Conservation (phyloP, 2,329 filamentous ascomycete genomes). For the Epicoccum nigrum region DNA sequence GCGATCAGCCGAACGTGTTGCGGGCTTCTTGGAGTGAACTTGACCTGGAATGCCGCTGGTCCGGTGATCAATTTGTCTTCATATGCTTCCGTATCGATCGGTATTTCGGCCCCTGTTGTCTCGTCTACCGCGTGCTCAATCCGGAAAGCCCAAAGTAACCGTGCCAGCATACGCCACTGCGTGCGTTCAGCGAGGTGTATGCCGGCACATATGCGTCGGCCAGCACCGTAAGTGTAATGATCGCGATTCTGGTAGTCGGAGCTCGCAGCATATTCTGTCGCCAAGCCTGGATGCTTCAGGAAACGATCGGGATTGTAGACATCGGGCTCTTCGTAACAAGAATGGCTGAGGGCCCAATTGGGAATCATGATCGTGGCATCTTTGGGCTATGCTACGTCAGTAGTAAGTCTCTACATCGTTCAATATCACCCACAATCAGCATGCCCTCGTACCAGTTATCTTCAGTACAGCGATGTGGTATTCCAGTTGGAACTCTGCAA, state of each 20-base stretch:
- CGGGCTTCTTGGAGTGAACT: conserved; percentile 55
- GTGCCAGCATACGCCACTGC: conserved; percentile 48
- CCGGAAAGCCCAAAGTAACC: conserved; percentile 59
- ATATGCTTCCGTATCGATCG: conserved; percentile 38
- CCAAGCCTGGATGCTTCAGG: conserved; percentile 36
- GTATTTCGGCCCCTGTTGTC: conserved; percentile 50
- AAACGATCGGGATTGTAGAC: conserved; percentile 48
- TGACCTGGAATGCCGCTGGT: conserved; percentile 59
- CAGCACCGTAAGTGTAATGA: conserved; percentile 58
- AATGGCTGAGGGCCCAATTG: conserved; percentile 28
- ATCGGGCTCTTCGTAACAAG: conserved; percentile 30
- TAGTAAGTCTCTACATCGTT: too few relatives aligned
- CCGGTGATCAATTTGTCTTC: conserved; percentile 45
- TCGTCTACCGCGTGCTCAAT: conserved; percentile 42
- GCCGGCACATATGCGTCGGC: conserved; percentile 57
- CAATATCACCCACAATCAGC: conserved; percentile 22
- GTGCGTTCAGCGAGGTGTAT: conserved; percentile 61
- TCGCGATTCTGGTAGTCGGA: conserved; percentile 47
- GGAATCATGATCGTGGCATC: conserved; percentile 40
- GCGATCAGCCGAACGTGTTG: conserved; percentile 41
- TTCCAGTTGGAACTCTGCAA: conserved; percentile 28
- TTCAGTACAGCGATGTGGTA: conserved; percentile 30
- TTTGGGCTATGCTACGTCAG: conserved; percentile 21
- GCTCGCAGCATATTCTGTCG: conserved; percentile 46
- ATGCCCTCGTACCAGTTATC: conserved; percentile 41